Base-by-base conservation (phyloP, 176 grass and related monocot genomes). In the Avena sativa region DNA sequence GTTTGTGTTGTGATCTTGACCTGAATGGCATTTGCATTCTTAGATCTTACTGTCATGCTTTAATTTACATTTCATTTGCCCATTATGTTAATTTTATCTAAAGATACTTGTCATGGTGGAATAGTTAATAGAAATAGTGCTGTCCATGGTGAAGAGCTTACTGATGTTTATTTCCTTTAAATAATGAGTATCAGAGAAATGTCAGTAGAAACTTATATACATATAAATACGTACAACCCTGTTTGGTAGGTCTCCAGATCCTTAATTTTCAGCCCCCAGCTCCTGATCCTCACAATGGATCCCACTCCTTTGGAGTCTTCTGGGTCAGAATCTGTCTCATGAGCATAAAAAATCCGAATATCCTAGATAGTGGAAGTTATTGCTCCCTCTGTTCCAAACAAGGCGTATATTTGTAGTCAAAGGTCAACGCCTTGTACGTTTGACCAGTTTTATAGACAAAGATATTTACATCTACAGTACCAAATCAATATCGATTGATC, bases 1-100 rank as follows among this genome's bases (percentile, higher is more conserved):
- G 95, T 98, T 89, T 81, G 88, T 88, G 56, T 62, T 78, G 5
- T 86, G 20, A 30, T 78, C 20, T 77, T 50, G 28, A 30, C 62
- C 32, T 19, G 34, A 80, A 5, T 86, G 20, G 63, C 62, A 88
- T 88, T 46, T 20, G 9, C 11, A 56, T 19, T 51, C 1, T 2
- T 14, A 76, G n/a, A 9, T 47, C 4, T 50, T 60, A 46, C 13
- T 66, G 61, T 47, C 43, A 26, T 32, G 8, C 5, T 36, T 4
- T 84, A 63, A 5, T 59, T 73, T 76, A 58, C 15, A 75, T 46
- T 30, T 68, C 65, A 57, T 30, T 55, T 70, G 50, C 26, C 38
- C 70, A 82, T 12, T 0, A 67, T 88, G 48, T 72, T 62, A 78
- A 44, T 62, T 80, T 73, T 44, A 16, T 76, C 6, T 12, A 23